Evolutionary conservation across 2,329 filamentous ascomycete species (phyloP).

Genomic region (Orbilia quercus): DNA sequence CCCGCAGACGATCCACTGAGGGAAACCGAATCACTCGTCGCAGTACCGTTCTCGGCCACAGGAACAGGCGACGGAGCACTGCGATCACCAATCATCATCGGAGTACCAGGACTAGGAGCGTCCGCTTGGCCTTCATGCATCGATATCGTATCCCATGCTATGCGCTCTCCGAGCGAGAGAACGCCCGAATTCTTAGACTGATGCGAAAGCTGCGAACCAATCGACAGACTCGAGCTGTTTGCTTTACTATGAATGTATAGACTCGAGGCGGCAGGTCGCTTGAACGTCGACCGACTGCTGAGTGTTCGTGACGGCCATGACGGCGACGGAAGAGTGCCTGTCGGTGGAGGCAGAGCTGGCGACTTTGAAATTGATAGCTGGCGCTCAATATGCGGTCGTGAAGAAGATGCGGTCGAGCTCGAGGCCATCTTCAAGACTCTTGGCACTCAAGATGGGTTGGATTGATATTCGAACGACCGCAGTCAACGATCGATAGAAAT

Average conservation of each 20-base stretch:
- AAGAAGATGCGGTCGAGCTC: neutral
- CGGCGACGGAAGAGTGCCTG: slow-evolving; percentile 6
- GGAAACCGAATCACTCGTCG: slow-evolving; percentile 21
- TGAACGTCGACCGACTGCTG: slow-evolving; percentile 10
- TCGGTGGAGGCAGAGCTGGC: slow-evolving; percentile 1
- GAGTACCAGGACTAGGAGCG: slow-evolving; percentile 3
- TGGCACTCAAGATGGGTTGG: neutral
- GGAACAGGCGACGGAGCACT: slow-evolving; percentile 37
- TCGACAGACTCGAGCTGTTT: slow-evolving; percentile 8
- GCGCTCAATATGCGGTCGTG: slow-evolving; percentile 14
- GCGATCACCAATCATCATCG: slow-evolving; percentile 27
- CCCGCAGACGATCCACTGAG: slow-evolving; percentile 24
- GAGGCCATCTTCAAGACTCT: slow-evolving; percentile 14
- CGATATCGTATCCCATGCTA: slow-evolving; percentile 54
- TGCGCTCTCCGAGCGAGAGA: slow-evolving; percentile 37
- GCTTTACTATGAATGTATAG: slow-evolving; percentile 22
- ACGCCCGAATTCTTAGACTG: slow-evolving; percentile 15
- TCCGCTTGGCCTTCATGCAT: slow-evolving; percentile 41
- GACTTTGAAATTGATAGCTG: slow-evolving; percentile 23
- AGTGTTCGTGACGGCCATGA: slow-evolving; percentile 5
- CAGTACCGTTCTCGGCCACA: neutral
- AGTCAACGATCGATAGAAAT: too few relatives aligned
- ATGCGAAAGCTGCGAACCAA: slow-evolving; percentile 13
- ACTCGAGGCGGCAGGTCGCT: neutral
- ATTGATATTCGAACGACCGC: neutral